Base-by-base conservation (phyloP, 306 rosid genomes). In the Glycyrrhiza uralensis region DNA sequence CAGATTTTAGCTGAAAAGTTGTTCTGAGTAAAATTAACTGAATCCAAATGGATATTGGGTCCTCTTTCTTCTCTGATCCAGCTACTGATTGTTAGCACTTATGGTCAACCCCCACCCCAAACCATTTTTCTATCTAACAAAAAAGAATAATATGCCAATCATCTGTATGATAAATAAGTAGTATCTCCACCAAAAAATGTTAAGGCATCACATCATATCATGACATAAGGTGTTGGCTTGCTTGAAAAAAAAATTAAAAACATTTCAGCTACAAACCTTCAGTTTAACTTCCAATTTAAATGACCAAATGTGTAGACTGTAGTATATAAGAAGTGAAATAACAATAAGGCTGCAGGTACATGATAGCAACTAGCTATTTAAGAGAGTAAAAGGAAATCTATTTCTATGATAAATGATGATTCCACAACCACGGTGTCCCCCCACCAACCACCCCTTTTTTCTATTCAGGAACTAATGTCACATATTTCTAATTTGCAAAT, bases 281-380 rank as follows among this genome's bases (percentile, higher is more conserved):
- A 65, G 55, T 44, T 44, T 26, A n/a, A 64, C 9, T 14, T 19
- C 23, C 62, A 61, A 14, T 35, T 66, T 50, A 23, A 69, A 30
- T 22, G 49, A 23, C 10, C 14, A n/a, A n/a, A n/a, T 35, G 2
- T 56, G 39, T 56, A 2, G 11, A 29, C n/a, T n/a, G n/a, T n/a
- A n/a, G 7, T 17, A 36, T 51, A 18, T 35, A 22, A 52, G 36
- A 35, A 35, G 15, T 22, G 14, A 69, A 13, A 24, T 54, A 56
- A 52, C 47, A 69, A 35, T n/a, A 51, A 38, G 22, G 64, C 17
- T 69, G 36, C 24, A 69, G 47, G 75, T 23, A 18, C 52, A n/a
- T 14, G 22, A 69, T 13, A 51, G 23, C 15, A 60, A 60, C 24
- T 33, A 4, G 5, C 13, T 33, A 57, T 29, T 56, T 29, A 6